Conservation (phyloP, 2,329 filamentous ascomycete species). For the Venturia aucupariae region DNA sequence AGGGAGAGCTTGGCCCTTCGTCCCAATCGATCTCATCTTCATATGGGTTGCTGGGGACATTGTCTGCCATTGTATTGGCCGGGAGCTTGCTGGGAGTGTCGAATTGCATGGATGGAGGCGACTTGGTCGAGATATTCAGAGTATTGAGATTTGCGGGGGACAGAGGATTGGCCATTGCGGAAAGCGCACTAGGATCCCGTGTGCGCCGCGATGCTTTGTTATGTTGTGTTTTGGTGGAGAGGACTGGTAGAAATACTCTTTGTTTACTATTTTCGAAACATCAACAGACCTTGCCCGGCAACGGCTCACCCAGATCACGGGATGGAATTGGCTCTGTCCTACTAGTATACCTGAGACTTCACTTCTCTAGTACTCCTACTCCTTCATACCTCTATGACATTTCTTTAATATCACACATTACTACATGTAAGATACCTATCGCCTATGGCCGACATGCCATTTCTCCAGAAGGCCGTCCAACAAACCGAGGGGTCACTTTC, state of each 20-base stretch:
- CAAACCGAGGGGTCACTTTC: neutral
- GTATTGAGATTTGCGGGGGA: neutral
- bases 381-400: too few relatives aligned
- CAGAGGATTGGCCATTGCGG: slow-evolving; percentile 11
- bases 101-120: neutral
- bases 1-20: slow-evolving; percentile 39
- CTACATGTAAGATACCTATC: too few relatives aligned
- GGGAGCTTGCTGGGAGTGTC: slow-evolving; percentile 1
- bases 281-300: neutral
- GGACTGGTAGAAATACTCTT: neutral
- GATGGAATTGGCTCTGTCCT: too few relatives aligned
- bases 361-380: too few relatives aligned
- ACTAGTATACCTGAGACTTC: too few relatives aligned
- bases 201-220: neutral
- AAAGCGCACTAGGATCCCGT: neutral
- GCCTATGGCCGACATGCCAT: too few relatives aligned
- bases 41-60: slow-evolving; percentile 11
- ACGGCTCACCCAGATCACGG: neutral
- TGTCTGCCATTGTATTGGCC: slow-evolving; percentile 1
- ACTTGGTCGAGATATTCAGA: neutral
- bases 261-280: neutral
- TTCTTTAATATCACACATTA: neutral
- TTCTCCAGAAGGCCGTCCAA: too few relatives aligned
- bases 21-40: slow-evolving; percentile 31
- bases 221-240: neutral